A percentile compares a stretch with the other conserved stretches of the same genome.
phyloP scores from a whole-genome alignment of 305 asterid species.

The Ilex paraguariensis region DNA sequence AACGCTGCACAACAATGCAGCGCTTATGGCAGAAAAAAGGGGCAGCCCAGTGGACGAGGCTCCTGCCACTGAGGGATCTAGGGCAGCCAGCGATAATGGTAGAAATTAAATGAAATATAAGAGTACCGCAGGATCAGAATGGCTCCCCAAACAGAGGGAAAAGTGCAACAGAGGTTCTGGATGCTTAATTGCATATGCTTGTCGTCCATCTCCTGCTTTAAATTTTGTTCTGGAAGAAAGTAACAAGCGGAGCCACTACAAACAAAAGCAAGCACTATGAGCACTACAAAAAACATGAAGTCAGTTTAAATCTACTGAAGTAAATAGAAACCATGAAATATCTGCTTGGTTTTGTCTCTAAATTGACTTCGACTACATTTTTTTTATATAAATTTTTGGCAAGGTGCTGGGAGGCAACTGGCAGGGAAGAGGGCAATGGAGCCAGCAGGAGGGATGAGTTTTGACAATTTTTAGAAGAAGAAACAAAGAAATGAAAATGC shows the following conservation, averaged over 20 bases:
- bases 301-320: constrained; percentile 2
- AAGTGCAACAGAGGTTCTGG: constrained; percentile 92
- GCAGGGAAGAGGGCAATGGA: too few species aligned
- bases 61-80: not conserved
- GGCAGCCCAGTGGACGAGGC: not conserved
- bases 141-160: constrained; percentile 85
- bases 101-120: not conserved
- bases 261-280: constrained; percentile 22
- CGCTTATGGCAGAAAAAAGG: not conserved
- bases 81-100: not conserved
- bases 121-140: constrained; percentile 95
- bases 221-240: constrained; percentile 75
- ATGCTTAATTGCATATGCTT: constrained; percentile 59
- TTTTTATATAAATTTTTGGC: too few species aligned
- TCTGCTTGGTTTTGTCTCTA: too few species aligned
- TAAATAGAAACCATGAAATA: not conserved
- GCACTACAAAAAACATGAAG: constrained; percentile 13
- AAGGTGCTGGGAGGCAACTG: too few species aligned
- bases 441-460: too few species aligned
- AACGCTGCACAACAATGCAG: not conserved
- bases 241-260: constrained; percentile 87
- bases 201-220: constrained; percentile 71
- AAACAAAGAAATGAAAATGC: too few species aligned
- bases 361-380: too few species aligned
- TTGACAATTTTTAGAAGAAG: too few species aligned